Base-by-base conservation (phyloP, 2,329 filamentous ascomycete genomes). In the Cladosporium sphaerospermum region DNA sequence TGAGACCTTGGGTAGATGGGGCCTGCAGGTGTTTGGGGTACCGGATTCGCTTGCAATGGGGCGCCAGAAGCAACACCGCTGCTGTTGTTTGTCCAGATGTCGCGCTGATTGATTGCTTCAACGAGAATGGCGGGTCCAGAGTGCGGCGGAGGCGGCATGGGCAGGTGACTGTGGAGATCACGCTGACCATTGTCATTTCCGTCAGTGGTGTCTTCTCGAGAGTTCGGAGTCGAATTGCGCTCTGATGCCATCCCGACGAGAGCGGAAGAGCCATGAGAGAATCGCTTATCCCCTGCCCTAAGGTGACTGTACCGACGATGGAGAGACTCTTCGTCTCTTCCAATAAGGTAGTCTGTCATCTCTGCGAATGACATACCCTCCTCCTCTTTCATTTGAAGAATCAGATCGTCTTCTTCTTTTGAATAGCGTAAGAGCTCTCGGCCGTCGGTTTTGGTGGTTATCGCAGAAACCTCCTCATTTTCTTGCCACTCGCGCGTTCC, bases 361-460 rank as follows among this genome's bases (percentile, higher is more conserved):
- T 49, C 44, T 19, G 23, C 48, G 33, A 45, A 52, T 19, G 41
- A 16, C 34, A 18, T 18, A 10, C 57, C 60, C 45, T 69, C 64
- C 0, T 69, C 67, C 40, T 72, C 70, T 40, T 68, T 71, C 11
- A 73, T 44, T 18, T 69, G 69, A 10, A 73, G 63, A 5, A 74
- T 56, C 5, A 67, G 53, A 6, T 54, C 40, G 23, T 65, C 60
- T 48, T 65, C 62, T 23, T 58, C 45, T 11, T 28, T 28, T 28
- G 23, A 28, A 28, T 28, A 28, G 23, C 23, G 23, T 3, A 28
- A 28, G 23, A 28, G 23, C 23, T 28, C 23, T 4, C 3, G 7
- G 23, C 5, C 23, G 4, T 28, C 23, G 23, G 23, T 28, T 28
- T 28, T 28, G 23, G 23, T 28, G 23, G 23, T 5, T 28, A 28